Percentiles rank a stretch among this genome's conserved stretches.
phyloP scores from a whole-genome alignment of 768 basidiomycete genomes.

The Suillus ampliporus region DNA sequence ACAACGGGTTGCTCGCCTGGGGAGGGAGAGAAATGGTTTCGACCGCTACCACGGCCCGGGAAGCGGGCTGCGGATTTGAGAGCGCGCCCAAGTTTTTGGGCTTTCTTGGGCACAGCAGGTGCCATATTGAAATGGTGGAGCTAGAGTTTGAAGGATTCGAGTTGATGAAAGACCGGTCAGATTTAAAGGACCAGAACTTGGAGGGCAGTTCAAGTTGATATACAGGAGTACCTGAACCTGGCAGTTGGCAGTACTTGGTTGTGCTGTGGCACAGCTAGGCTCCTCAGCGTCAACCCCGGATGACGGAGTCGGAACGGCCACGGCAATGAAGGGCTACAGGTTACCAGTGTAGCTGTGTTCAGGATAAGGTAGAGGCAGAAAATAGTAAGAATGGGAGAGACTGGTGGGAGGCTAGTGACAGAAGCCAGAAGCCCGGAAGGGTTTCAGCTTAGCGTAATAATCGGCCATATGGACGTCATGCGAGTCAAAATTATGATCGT shows the following conservation, averaged over 20 bases:
- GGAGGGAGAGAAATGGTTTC: constrained; percentile 46
- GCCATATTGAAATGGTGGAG: constrained; percentile 28
- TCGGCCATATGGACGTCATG: constrained; percentile 3
- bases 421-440: neutral
- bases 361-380: too few relatives aligned
- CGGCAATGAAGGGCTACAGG: too few relatives aligned
- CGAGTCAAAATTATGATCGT: neutral
- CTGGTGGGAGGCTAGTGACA: too few relatives aligned
- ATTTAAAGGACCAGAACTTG: too few relatives aligned
- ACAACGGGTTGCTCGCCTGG: constrained; percentile 73
- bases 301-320: too few relatives aligned
- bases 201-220: neutral
- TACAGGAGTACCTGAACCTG: constrained; percentile 1
- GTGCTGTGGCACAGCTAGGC: too few relatives aligned
- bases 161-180: too few relatives aligned
- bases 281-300: too few relatives aligned
- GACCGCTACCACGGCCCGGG: constrained; percentile 49
- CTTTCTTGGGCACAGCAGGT: constrained; percentile 44
- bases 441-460: constrained; percentile 7
- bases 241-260: too few relatives aligned
- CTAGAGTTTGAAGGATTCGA: neutral
- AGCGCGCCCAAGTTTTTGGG: constrained; percentile 60
- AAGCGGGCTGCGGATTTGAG: constrained; percentile 64
- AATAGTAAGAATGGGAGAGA: too few relatives aligned
- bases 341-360: too few relatives aligned